phyloP scores from a whole-genome alignment of 768 basidiomycete genomes.

The Fomitopsis serialis region DNA sequence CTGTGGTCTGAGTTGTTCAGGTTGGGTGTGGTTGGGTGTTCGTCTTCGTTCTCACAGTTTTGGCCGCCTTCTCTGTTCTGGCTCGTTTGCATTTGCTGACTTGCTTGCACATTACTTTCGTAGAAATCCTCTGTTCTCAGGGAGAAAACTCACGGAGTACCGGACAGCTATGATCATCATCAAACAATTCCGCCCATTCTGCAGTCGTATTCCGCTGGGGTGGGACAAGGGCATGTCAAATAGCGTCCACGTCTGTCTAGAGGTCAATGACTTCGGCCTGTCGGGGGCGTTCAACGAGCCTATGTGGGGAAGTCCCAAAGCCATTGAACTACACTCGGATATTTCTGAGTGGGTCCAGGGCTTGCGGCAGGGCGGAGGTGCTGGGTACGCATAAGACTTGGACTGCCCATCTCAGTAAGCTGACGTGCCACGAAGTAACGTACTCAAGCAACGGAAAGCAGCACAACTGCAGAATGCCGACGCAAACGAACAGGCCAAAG shows the following conservation, averaged over 20 bases:
- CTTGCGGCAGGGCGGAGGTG: slow-evolving; percentile 51
- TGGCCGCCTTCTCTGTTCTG: no score
- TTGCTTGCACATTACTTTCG: neutral
- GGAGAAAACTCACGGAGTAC: slow-evolving; percentile 34
- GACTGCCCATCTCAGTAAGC: neutral
- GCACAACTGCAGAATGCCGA: slow-evolving; percentile 18
- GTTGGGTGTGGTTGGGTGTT: no score
- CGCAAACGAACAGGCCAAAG: neutral
- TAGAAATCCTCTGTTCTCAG: slow-evolving; percentile 16
- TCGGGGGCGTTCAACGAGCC: slow-evolving; percentile 42
- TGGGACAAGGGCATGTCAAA: slow-evolving; percentile 33
- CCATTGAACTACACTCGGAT: slow-evolving; percentile 33
- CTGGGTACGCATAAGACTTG: slow-evolving; percentile 51
- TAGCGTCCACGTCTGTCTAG: slow-evolving; percentile 43
- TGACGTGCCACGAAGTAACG: slow-evolving; percentile 26
- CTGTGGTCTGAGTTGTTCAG: no score
- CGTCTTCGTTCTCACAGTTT: no score
- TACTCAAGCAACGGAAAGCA: slow-evolving; percentile 42
- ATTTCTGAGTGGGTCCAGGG: slow-evolving; percentile 51
- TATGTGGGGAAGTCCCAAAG: slow-evolving; percentile 45
- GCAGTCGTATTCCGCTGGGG: slow-evolving; percentile 46
- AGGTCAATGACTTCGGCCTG: slow-evolving; percentile 38
- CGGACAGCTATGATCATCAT: slow-evolving; percentile 45
- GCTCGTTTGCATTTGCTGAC: neutral
- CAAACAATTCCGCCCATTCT: slow-evolving; percentile 44